Base-by-base conservation (phyloP, 2,329 filamentous ascomycete genomes). In the Trichoderma guizhouense region DNA sequence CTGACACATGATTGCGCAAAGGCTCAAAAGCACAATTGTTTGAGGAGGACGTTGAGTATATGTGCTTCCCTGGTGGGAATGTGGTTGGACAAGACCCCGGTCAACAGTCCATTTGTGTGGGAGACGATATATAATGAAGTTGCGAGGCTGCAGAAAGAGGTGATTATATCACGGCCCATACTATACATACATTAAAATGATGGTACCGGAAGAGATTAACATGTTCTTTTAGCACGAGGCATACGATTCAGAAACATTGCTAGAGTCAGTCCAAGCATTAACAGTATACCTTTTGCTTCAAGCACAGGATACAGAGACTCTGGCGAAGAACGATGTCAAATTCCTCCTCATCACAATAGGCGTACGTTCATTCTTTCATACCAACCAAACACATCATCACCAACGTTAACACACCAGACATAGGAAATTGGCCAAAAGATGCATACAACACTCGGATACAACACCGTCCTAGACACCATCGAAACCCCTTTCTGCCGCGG, bases 41-140 rank as follows among this genome's bases (percentile, higher is more conserved):
- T 76, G 6, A 63, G 74, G 9, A 36, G 69, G 28, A 69, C 36
- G 5, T 34, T 76, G 14, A 72, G 72, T 32, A 71, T 76, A 5
- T 76, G 74, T 21, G 36, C 68, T 7, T 53, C 73, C 0, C 53
- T 76, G 18, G 74, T 75, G 11, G 71, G 69, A 2, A 71, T 75
- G 55, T 75, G 73, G 43, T 69, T 74, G 39, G 60, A 70, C 11
- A 75, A 57, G 36, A 76, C 74, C 1, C 55, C 57, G 4, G 71
- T 51, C 2, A 76, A 68, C 39, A 72, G 69, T 8, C 21, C 34
- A 9, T 76, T 73, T 43, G 69, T 76, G 4, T 76, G 75, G 75
- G 71, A 55, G 21, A 74, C 67, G 7, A 76, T 76, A 21, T 74
- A 76, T 12, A 61, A 68, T 1, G 75, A 76, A 30, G n/a, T 62